Evolutionary conservation across 176 grass and related monocot genomes (phyloP).

Genomic region (Phyllostachys edulis): DNA sequence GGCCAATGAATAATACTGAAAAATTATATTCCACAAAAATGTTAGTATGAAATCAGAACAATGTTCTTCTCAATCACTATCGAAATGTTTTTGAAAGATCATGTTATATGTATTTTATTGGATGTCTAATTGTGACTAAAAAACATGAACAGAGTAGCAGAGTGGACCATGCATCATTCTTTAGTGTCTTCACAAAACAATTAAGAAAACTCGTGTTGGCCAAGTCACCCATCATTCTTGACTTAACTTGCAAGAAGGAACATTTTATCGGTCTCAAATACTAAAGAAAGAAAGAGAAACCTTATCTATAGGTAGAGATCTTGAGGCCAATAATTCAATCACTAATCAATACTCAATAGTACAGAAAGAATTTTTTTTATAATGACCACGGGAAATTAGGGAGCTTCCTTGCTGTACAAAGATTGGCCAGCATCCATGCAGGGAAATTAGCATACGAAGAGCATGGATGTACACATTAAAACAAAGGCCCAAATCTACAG

Average conservation of each 20-base stretch:
- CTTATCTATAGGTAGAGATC: neutral
- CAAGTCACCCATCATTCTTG: conserved; percentile 99
- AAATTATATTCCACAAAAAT: neutral
- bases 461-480: no score
- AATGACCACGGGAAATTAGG: conserved; percentile 11
- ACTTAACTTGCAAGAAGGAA: conserved; percentile 68
- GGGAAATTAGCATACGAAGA: neutral
- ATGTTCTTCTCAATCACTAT: neutral
- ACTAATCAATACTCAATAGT: neutral
- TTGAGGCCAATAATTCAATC: neutral
- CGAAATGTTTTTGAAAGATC: neutral
- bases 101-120: neutral
- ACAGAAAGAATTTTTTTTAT: neutral
- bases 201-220: conserved; percentile 75
- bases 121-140: neutral
- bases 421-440: neutral
- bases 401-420: neutral
- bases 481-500: no score
- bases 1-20: neutral
- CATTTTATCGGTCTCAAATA: neutral
- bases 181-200: conserved; percentile 95
- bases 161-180: conserved; percentile 71
- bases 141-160: conserved; percentile 22
- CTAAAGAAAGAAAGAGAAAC: neutral
- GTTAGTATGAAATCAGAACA: neutral